Evolutionary conservation across 768 basidiomycete species (phyloP).

Genomic region (Ramaria sp.): DNA sequence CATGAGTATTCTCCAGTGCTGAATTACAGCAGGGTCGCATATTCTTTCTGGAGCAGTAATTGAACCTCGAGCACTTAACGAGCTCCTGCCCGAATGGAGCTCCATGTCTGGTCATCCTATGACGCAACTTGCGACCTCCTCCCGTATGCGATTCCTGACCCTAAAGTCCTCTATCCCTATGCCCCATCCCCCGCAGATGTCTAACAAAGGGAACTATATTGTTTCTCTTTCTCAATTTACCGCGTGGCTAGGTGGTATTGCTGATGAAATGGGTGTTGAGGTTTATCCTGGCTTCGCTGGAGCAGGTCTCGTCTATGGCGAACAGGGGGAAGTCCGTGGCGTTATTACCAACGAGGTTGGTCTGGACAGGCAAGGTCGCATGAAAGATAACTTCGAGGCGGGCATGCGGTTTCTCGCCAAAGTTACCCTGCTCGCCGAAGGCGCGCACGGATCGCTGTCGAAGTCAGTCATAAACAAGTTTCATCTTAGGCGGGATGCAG

Average conservation of each 20-base stretch:
- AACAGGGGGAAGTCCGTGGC: constrained; percentile 58
- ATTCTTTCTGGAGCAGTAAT: constrained; percentile 94
- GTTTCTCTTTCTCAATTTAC: constrained; percentile 82
- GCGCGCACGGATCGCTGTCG: constrained; percentile 84
- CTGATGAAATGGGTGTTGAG: constrained; percentile 83
- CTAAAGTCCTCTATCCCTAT: constrained; percentile 57
- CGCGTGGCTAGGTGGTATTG: constrained; percentile 79
- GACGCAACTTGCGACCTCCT: constrained; percentile 65
- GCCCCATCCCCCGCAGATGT: constrained; percentile 96
- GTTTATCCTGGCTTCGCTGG: constrained; percentile 96
- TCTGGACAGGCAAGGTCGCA: constrained; percentile 58
- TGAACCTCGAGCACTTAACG: constrained; percentile 84
- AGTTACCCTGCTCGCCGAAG: constrained; percentile 88
- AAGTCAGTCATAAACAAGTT: constrained; percentile 72
- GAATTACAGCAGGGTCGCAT: constrained; percentile 59
- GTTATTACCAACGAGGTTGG: constrained; percentile 93
- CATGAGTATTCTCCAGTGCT: not conserved
- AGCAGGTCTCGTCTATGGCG: constrained; percentile 65
- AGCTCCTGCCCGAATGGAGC: constrained; percentile 82
- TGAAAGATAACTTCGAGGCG: constrained; percentile 86
- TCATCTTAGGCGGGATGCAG: constrained; percentile 50
- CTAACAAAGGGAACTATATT: constrained; percentile 89
- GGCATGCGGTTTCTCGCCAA: constrained; percentile 94
- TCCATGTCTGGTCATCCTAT: constrained; percentile 61
- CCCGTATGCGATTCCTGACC: constrained; percentile 82